A percentile compares a stretch with the other conserved stretches of the same genome.
phyloP scores from a whole-genome alignment of 306 rosid species.

The Dicorynia guianensis region DNA sequence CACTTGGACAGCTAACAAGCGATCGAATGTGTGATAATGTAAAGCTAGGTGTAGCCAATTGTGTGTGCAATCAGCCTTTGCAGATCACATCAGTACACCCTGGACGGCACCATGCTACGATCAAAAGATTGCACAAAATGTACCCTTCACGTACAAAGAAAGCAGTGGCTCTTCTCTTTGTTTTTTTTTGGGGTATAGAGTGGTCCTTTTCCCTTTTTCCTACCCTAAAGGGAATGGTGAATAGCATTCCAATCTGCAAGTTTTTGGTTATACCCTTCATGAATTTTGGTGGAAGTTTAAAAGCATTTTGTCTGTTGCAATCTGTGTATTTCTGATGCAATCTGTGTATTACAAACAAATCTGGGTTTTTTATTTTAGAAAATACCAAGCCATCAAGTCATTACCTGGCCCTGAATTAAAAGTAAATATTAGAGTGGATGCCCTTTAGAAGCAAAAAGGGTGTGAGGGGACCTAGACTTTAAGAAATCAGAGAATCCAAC shows the following conservation, averaged over 20 bases:
- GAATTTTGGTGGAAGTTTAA: not conserved
- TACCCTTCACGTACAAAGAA: not conserved
- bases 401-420: not conserved
- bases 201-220: conserved; percentile 22
- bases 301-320: not conserved
- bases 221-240: not conserved
- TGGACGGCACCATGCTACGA: conserved; percentile 3
- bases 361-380: not conserved
- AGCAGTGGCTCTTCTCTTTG: conserved; percentile 24
- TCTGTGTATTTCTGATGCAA: not conserved
- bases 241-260: not conserved
- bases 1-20: conserved; percentile 19
- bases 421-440: not conserved
- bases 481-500: not conserved
- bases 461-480: not conserved
- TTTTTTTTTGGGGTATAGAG: too few relatives aligned
- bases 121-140: not conserved
- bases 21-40: conserved; percentile 4
- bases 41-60: not conserved
- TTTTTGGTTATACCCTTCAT: not conserved
- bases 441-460: not conserved
- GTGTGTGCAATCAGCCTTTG: conserved; percentile 19
- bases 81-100: conserved; percentile 29
- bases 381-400: not conserved
- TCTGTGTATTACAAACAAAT: not conserved